Evolutionary conservation across 2,329 filamentous ascomycete species (phyloP), one percentile per base, ranked within the genome.

Genomic region (Fusarium tuaranense): DNA sequence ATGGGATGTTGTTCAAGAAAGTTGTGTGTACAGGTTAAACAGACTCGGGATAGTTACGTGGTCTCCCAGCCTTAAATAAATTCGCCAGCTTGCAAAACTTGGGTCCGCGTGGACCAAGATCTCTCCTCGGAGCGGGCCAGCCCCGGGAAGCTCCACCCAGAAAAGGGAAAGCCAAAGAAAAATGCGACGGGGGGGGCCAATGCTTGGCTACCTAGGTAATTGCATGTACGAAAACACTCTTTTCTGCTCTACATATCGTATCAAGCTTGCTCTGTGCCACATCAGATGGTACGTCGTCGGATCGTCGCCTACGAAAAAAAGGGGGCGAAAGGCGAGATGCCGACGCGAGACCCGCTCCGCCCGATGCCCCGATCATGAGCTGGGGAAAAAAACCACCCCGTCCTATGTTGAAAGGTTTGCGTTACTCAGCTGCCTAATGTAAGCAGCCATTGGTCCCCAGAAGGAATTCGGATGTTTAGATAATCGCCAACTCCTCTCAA

Each of bases 41-140:
- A 46, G 34, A 14, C 30, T 32, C 41, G 34, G 22, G 60, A 34
- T 63, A 48, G 36, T 34, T 63, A 38, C 68, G 65, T 59, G 59
- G 59, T 30, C 41, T 48, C 51, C 44, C 6, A 61, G 20, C 63
- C 39, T 75, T 75, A 75, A 75, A 70, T 74, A 70, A 36, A 36
- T 39, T 59, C 57, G 44, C 44, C 61, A 22, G 60, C 25, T 44
- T 30, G 25, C 30, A 63, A 61, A 61, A 62, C 61, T 16, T 57
- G 18, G 44, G 46, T 58, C 34, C 25, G 16, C 53, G 20, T 61
- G 38, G 44, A 48, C 44, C 38, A 68, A 71, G 73, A 65, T 30
- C 27, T 59, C 36, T 51, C 41, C 41, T 36, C 72, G 72, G 72
- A 75, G 73, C 69, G 65, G 72, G 63, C 72, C 55, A 38, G 38